Conservation (phyloP, 2,329 filamentous ascomycete genomes). For the Dothideomycetes sp. region DNA sequence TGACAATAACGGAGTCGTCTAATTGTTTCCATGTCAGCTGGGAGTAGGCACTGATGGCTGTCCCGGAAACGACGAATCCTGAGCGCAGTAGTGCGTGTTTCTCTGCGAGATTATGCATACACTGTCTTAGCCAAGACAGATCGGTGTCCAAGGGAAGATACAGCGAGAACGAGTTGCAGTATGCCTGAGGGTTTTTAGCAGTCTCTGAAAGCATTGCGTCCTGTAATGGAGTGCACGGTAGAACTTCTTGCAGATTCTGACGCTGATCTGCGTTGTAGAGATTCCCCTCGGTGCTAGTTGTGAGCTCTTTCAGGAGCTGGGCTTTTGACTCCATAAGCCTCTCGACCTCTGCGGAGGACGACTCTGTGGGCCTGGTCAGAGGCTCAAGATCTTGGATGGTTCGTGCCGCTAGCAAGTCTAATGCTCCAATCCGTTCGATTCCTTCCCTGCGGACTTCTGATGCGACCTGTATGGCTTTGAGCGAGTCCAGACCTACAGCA, state of each 20-base stretch:
- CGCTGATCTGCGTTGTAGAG: no score
- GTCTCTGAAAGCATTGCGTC: constrained; percentile 73
- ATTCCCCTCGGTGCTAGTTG: no score
- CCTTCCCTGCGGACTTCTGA: constrained; percentile 50
- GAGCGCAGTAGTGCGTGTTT: constrained; percentile 60
- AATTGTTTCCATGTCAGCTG: constrained; percentile 54
- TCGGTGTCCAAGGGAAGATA: constrained; percentile 30
- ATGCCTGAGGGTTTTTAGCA: constrained; percentile 44
- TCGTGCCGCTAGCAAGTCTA: constrained; percentile 50
- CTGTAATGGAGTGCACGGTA: constrained; percentile 63
- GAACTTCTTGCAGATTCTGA: constrained; percentile 27
- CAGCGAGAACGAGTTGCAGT: constrained; percentile 69
- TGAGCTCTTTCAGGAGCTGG: not conserved
- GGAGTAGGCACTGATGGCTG: constrained; percentile 37
- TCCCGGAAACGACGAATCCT: constrained; percentile 51
- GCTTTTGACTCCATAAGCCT: not conserved
- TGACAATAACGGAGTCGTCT: constrained; percentile 17
- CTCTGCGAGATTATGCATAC: constrained; percentile 39
- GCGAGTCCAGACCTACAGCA: constrained; percentile 54
- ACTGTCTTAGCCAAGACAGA: constrained; percentile 16
- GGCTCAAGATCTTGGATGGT: constrained; percentile 26
- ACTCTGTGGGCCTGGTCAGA: not conserved
- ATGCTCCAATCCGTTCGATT: constrained; percentile 40
- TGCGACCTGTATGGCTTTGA: constrained; percentile 51
- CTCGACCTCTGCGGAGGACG: not conserved